Percentiles rank a stretch among this genome's conserved stretches.
These are phyloP conservation scores for Selaginella tamariscina DNA, from an alignment of 75 land plant species.

Conservation along the genomic window DNA sequence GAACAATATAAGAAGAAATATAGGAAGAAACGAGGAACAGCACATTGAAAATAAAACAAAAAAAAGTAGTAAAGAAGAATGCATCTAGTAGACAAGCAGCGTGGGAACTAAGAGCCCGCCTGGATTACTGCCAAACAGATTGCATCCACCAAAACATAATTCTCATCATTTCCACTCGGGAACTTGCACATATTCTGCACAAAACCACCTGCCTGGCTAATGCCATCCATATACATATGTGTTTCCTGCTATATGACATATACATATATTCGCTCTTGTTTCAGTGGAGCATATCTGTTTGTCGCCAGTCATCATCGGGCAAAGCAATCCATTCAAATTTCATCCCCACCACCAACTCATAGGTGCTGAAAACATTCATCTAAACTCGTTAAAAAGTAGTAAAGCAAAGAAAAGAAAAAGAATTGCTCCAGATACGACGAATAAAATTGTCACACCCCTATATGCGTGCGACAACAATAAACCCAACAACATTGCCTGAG, in stretches of 20 bases:
- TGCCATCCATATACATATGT: no score
- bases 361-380: background rate
- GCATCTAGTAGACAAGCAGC: background rate
- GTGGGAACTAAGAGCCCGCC: no score
- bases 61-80: background rate
- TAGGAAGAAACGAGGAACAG: constrained; percentile 18
- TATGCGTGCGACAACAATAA: background rate
- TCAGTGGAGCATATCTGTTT: background rate
- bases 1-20: constrained; percentile 24
- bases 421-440: background rate
- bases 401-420: background rate
- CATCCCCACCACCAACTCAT: background rate
- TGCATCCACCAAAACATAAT: background rate
- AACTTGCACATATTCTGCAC: no score
- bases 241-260: no score
- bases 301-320: background rate
- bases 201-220: no score
- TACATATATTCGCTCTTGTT: no score
- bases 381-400: background rate
- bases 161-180: no score
- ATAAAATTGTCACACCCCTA: no score
- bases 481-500: constrained; percentile 3
- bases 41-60: constrained; percentile 3
- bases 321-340: background rate
- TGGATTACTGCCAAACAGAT: background rate